A percentile compares a stretch with the other conserved stretches of the same genome.
phyloP scores from a whole-genome alignment of 352 stramenopile genomes.

The Pythium aphanidermatum region DNA sequence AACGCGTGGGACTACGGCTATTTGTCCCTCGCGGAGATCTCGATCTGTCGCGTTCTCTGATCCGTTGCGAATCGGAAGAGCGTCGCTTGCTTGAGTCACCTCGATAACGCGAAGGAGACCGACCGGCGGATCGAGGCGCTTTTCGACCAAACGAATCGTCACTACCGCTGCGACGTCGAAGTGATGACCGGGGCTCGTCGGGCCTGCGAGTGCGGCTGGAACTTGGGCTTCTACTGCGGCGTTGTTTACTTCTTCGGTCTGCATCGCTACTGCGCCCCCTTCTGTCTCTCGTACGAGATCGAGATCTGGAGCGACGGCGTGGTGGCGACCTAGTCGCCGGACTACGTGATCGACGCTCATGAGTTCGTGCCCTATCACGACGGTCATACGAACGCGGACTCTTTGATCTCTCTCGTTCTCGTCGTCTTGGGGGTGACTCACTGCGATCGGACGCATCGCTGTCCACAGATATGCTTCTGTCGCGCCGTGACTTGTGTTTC shows the following conservation, averaged over 20 bases:
- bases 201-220: slow-evolving; percentile 10
- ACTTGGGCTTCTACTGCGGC: neutral
- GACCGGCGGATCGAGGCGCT: too few species aligned
- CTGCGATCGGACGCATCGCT: slow-evolving; percentile 9
- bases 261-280: neutral
- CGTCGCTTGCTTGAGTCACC: neutral
- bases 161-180: too few species aligned
- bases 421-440: neutral
- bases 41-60: too few species aligned
- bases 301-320: neutral
- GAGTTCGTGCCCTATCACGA: neutral
- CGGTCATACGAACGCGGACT: too few species aligned
- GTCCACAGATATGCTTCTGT: slow-evolving; percentile 18
- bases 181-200: too few species aligned
- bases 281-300: neutral
- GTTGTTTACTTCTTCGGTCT: neutral
- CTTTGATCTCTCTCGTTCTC: slow-evolving; percentile 7
- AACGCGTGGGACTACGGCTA: too few species aligned
- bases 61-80: too few species aligned
- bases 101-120: too few species aligned
- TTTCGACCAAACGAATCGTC: too few species aligned
- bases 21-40: too few species aligned
- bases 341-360: neutral
- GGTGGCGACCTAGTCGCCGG: neutral
- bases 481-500: slow-evolving; percentile 32